Base-by-base conservation (phyloP, 371 early-diverging fungal species). In the Choanephora cucurbitarum region DNA sequence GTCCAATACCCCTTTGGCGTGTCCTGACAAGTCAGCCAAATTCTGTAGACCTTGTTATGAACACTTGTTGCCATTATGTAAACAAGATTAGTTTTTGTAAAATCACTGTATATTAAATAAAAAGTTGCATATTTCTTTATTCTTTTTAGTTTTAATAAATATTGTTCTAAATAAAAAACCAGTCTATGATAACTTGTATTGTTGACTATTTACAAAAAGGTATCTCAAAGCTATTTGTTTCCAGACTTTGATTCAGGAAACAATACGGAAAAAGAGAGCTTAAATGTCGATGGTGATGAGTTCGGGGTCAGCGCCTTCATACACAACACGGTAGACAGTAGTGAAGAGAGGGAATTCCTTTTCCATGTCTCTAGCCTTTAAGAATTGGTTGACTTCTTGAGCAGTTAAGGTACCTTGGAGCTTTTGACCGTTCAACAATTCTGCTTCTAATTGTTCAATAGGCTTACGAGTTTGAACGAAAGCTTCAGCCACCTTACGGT, bases 371-470 rank as follows among this genome's bases (percentile, higher is more conserved):
- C 84, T 69, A 43, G 75, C 76, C 43, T 73, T 68, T 52, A 98
- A 75, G 66, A 94, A 93, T 59, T 86, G 74, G 67, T 92, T 78
- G 44, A 98, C 88, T 72, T 97, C 96, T 70, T 89, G 77, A 22
- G 94, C 90, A 0, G 99, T 97, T 39, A 90, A 72, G 17, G 96
- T 92, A 51, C 99, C 99, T 76, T 99, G 99, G 44, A 99, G 81
- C 77, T 98, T 97, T 65, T 97, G 97, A 28, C 97, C 97, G 62
- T 93, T 92, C 58, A 98, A 84, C 70, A 92, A 72, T 63, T 94
- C 92, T 50, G 78, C 57, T 66, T 98, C 97, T 10, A 97, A 82
- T 60, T 83, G 84, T 31, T 89, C 88, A 69, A 97, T 89, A 19
- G 91, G 77, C 75, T 92, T 91, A 46, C 92, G 92, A 23, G 92